Percentiles rank a stretch among this genome's conserved stretches.
Evolutionary conservation across 768 basidiomycete species (phyloP).

Genomic region (Russula virescens): DNA sequence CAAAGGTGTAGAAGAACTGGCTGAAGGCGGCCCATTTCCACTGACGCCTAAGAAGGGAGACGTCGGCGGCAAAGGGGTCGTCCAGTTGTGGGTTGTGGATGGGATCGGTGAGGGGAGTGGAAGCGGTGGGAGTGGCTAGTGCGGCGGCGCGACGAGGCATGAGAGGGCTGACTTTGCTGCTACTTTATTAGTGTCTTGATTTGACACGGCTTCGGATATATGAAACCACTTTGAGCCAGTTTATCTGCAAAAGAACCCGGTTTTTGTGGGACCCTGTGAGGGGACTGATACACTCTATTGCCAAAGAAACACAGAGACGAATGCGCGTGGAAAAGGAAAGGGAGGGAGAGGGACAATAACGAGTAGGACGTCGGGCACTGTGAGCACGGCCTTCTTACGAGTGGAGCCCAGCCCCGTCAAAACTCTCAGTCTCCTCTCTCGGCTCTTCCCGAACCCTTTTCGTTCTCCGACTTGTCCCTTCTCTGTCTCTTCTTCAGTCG

Average conservation of each 20-base stretch:
- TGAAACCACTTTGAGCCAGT: conserved; percentile 9
- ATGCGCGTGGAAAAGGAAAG: neutral
- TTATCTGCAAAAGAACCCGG: neutral
- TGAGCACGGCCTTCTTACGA: neutral
- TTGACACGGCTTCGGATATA: conserved; percentile 31
- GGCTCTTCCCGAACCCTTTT: conserved; percentile 13
- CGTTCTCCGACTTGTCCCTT: conserved; percentile 27
- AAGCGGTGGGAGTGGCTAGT: conserved; percentile 19
- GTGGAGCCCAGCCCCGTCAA: neutral
- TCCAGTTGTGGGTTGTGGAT: conserved; percentile 12
- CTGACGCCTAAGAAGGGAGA: conserved; percentile 59
- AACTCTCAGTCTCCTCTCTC: neutral
- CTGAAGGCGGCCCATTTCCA: conserved; percentile 93
- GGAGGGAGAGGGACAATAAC: neutral
- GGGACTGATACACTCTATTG: neutral
- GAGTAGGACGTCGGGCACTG: conserved; percentile 7
- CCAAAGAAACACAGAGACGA: neutral
- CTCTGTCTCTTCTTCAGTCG: conserved; percentile 44
- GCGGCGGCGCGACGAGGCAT: conserved; percentile 35
- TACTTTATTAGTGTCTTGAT: conserved; percentile 27
- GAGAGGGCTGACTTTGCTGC: conserved; percentile 20
- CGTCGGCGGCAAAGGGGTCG: conserved; percentile 30
- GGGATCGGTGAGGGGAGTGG: conserved; percentile 20
- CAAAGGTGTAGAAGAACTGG: conserved; percentile 87
- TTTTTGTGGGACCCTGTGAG: neutral